Conservation (phyloP, 345 rosid species). For the Hypericum androsaemum region DNA sequence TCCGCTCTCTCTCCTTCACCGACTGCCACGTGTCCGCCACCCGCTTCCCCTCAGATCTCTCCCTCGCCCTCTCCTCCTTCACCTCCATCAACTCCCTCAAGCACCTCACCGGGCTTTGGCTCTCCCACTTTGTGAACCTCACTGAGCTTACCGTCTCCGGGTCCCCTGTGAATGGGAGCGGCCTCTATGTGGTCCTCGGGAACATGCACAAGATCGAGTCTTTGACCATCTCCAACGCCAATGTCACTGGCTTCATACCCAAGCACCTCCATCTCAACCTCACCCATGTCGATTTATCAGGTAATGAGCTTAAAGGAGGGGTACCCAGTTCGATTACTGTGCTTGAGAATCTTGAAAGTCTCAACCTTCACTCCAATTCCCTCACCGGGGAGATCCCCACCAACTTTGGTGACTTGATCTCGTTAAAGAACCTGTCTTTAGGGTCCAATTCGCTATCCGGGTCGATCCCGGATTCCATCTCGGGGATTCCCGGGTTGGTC, state of each 20-base stretch:
- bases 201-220: constrained; percentile 52
- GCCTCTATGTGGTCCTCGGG: constrained; percentile 69
- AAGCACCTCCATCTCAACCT: constrained; percentile 40
- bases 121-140: constrained; percentile 62
- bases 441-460: constrained; percentile 77
- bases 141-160: constrained; percentile 61
- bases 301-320: constrained; percentile 54
- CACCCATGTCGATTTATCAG: constrained; percentile 70
- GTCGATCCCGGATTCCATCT: constrained; percentile 63
- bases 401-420: constrained; percentile 21
- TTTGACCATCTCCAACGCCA: constrained; percentile 54
- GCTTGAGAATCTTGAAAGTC: constrained; percentile 48
- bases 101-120: constrained; percentile 56
- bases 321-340: constrained; percentile 62
- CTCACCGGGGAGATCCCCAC: constrained; percentile 61
- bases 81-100: constrained; percentile 54
- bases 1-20: constrained; percentile 54
- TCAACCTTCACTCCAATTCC: constrained; percentile 55
- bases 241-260: constrained; percentile 59
- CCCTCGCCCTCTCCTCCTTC: constrained; percentile 47
- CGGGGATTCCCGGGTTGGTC: constrained; percentile 56
- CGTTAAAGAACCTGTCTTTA: constrained; percentile 56
- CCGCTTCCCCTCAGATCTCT: constrained; percentile 60
- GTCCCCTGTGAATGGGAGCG: constrained; percentile 50
- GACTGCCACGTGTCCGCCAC: constrained; percentile 53